phyloP scores from a whole-genome alignment of 2,329 filamentous ascomycete species.

The Didymella lethalis region DNA sequence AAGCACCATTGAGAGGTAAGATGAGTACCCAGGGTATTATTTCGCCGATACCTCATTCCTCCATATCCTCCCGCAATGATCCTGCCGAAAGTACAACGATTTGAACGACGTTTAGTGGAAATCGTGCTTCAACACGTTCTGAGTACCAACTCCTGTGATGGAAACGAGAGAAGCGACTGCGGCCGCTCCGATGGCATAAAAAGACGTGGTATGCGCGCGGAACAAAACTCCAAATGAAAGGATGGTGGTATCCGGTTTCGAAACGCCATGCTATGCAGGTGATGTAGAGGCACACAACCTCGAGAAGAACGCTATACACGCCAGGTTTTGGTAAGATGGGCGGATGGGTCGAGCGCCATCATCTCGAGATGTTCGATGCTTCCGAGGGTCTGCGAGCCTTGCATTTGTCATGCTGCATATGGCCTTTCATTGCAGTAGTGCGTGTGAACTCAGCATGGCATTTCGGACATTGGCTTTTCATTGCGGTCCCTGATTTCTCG shows the following conservation, averaged over 20 bases:
- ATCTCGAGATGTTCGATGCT: slow-evolving; percentile 32
- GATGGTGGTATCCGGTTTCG: neutral
- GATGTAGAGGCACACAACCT: neutral
- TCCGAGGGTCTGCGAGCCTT: slow-evolving; percentile 70
- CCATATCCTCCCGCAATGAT: slow-evolving; percentile 11
- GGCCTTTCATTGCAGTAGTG: slow-evolving; percentile 87
- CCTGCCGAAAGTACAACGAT: neutral
- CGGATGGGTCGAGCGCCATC: neutral
- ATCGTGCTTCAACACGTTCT: neutral
- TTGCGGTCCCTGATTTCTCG: slow-evolving; percentile 89
- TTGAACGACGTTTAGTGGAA: neutral
- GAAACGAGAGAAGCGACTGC: neutral
- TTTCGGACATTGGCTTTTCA: slow-evolving; percentile 87
- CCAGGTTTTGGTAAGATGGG: neutral
- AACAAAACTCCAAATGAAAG: neutral
- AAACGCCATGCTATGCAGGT: slow-evolving; percentile 18
- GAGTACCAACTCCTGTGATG: neutral
- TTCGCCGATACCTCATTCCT: neutral
- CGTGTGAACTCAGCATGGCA: slow-evolving; percentile 94
- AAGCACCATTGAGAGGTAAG: neutral
- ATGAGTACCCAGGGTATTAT: neutral
- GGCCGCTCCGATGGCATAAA: neutral
- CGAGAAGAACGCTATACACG: neutral
- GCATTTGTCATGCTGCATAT: slow-evolving; percentile 88
- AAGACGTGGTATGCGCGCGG: neutral